A percentile compares a stretch with the other conserved stretches of the same genome.
These are phyloP conservation scores for Auriscalpium orientale DNA, from an alignment of 768 basidiomycete species.

Conservation along the genomic window DNA sequence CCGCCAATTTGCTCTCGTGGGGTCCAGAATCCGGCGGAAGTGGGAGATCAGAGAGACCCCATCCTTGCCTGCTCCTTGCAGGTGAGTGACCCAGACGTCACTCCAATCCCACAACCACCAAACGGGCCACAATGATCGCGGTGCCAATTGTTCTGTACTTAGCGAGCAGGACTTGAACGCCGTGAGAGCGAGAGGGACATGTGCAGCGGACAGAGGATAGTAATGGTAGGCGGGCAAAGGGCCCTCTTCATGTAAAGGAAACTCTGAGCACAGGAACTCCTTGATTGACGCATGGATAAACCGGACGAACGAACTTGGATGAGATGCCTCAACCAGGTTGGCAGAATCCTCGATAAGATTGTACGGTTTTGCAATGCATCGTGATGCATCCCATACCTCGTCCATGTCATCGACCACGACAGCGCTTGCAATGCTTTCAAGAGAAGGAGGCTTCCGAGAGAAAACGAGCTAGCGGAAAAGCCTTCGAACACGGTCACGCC, in stretches of 20 bases:
- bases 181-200: too few relatives aligned
- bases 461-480: slow-evolving; percentile 1
- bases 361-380: background rate
- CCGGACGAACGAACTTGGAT: too few relatives aligned
- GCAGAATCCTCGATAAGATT: slow-evolving; percentile 3
- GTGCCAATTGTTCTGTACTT: background rate
- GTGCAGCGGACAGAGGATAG: too few relatives aligned
- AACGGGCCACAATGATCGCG: too few relatives aligned
- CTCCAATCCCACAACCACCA: background rate
- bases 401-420: slow-evolving; percentile 1
- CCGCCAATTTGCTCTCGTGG: background rate
- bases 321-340: background rate
- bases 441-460: background rate
- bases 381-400: background rate
- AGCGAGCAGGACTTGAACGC: too few relatives aligned
- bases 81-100: background rate
- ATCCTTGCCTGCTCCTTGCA: too few relatives aligned
- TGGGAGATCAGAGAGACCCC: too few relatives aligned
- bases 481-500: background rate
- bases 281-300: too few relatives aligned
- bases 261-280: too few relatives aligned
- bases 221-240: too few relatives aligned
- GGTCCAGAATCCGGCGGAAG: too few relatives aligned
- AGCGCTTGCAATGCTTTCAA: background rate
- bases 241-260: too few relatives aligned